phyloP scores from a whole-genome alignment of 2,329 filamentous ascomycete species.

The Penicillium sp. region DNA sequence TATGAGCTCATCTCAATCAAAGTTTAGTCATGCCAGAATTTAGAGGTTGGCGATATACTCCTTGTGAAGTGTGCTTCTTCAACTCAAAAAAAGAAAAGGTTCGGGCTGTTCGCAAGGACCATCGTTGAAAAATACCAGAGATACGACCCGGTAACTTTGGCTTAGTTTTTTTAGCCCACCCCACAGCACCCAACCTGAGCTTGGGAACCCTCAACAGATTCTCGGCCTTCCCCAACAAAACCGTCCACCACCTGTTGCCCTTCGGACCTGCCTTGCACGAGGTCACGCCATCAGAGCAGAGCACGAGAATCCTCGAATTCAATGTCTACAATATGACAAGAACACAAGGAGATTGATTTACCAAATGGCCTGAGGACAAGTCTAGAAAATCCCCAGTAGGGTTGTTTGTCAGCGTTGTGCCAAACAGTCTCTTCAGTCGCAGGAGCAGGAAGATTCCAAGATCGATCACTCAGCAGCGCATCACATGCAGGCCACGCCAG shows the following conservation, averaged over 20 bases:
- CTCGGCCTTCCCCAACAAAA: slow-evolving; percentile 24
- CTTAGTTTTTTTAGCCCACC: background rate
- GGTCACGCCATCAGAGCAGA: slow-evolving; percentile 10
- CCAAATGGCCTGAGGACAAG: background rate
- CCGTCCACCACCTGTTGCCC: background rate
- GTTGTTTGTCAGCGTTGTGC: background rate
- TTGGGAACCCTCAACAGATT: slow-evolving; percentile 24
- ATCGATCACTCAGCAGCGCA: background rate
- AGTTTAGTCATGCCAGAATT: background rate
- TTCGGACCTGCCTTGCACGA: background rate
- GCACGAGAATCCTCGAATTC: background rate
- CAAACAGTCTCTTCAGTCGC: background rate
- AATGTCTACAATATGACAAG: background rate
- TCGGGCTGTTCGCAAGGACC: background rate
- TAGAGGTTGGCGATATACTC: background rate
- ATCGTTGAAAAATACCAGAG: slow-evolving; percentile 6
- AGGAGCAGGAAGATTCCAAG: background rate
- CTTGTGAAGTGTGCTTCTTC: too few relatives aligned
- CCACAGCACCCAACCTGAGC: slow-evolving; percentile 11
- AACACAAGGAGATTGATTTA: background rate
- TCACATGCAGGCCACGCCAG: background rate
- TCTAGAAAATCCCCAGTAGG: background rate
- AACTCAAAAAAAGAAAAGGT: too few relatives aligned
- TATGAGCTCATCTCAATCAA: background rate
- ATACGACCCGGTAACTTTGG: slow-evolving; percentile 12